Conservation (phyloP, 2,329 filamentous ascomycete genomes). For the Pseudonectria buxi region DNA sequence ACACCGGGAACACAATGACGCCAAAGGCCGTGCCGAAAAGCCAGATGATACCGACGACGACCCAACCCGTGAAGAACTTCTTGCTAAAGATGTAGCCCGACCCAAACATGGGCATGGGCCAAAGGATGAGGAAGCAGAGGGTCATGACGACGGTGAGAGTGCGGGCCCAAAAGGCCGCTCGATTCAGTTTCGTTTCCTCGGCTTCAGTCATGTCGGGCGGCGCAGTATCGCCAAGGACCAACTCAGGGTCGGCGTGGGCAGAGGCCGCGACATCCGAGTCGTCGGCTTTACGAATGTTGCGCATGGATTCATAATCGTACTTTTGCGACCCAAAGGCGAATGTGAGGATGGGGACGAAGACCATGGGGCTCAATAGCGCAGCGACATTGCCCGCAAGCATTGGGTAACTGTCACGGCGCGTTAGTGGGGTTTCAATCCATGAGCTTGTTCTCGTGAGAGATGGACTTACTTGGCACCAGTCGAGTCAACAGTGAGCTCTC, state of each 20-base stretch:
- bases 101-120: constrained; percentile 91
- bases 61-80: constrained; percentile 67
- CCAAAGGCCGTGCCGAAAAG: constrained; percentile 62
- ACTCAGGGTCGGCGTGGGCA: constrained; percentile 26
- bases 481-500: no score
- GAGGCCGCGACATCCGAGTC: constrained; percentile 60
- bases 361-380: constrained; percentile 67
- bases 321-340: constrained; percentile 52
- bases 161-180: constrained; percentile 43
- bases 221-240: constrained; percentile 4
- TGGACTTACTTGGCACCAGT: no score
- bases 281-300: constrained; percentile 68
- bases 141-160: constrained; percentile 40
- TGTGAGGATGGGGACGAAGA: constrained; percentile 73
- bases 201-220: constrained; percentile 22
- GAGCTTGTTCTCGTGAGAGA: constrained; percentile 27
- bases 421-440: constrained; percentile 61
- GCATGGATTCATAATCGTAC: constrained; percentile 85
- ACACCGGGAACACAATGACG: constrained; percentile 76
- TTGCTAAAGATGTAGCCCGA: constrained; percentile 58
- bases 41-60: constrained; percentile 65
- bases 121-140: constrained; percentile 67
- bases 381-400: constrained; percentile 86
- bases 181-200: constrained; percentile 44
- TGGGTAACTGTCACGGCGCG: constrained; percentile 67